Percentiles rank a stretch among this genome's conserved stretches.
Evolutionary conservation across 2,329 filamentous ascomycete genomes (phyloP).

Genomic region (Pseudogymnoascus sp.): DNA sequence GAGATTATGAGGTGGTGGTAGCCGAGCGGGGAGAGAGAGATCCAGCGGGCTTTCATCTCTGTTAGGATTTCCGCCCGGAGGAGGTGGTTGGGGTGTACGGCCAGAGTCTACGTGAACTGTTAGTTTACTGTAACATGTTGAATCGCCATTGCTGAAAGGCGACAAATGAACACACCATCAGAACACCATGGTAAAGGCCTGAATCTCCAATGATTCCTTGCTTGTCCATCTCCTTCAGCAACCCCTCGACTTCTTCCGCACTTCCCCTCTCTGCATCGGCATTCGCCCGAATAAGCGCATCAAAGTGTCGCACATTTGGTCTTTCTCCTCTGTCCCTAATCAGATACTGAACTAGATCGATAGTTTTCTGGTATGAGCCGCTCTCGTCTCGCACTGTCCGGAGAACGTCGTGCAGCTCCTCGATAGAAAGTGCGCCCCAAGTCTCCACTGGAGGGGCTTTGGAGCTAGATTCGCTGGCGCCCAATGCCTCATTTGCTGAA

Average conservation of each 20-base stretch:
- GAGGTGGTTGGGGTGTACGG: constrained; percentile 79
- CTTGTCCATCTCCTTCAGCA: constrained; percentile 67
- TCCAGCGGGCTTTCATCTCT: constrained; percentile 70
- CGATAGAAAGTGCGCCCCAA: constrained; percentile 26
- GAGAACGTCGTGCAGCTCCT: constrained; percentile 42
- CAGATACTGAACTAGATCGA: constrained; percentile 49
- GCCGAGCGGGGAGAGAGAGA: constrained; percentile 52
- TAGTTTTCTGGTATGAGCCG: constrained; percentile 33
- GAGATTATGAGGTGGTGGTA: constrained; percentile 64
- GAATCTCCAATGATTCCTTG: constrained; percentile 56
- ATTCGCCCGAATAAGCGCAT: constrained; percentile 68
- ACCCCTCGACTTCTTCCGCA: constrained; percentile 49
- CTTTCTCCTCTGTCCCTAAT: constrained; percentile 47
- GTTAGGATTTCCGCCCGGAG: constrained; percentile 64
- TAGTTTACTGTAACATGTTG: neutral
- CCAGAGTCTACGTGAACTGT: constrained; percentile 47
- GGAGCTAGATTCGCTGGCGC: neutral
- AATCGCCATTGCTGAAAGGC: constrained; percentile 8
- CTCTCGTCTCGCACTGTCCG: constrained; percentile 33
- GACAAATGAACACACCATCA: constrained; percentile 46
- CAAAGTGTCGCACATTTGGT: constrained; percentile 58
- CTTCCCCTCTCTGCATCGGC: constrained; percentile 57
- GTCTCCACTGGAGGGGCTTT: constrained; percentile 6
- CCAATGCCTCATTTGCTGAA: neutral
- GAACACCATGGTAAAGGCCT: constrained; percentile 61